Evolutionary conservation across 306 rosid genomes (phyloP).

Genomic region (Hylodesmum podocarpum): DNA sequence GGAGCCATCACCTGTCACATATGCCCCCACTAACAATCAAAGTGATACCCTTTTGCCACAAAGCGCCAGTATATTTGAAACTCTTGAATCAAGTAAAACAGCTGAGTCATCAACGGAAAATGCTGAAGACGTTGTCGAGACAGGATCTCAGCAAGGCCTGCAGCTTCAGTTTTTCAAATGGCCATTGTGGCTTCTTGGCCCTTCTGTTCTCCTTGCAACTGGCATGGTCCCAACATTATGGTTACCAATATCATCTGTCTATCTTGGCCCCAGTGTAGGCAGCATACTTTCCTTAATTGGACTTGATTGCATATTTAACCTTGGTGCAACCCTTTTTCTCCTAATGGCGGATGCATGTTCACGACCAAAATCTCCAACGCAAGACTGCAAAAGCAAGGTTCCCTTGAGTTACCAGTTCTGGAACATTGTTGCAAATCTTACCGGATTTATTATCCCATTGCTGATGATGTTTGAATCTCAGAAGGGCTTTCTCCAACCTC

Average conservation of each 20-base stretch:
- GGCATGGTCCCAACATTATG: conserved; percentile 93
- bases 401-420: conserved; percentile 90
- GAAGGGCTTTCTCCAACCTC: conserved; percentile 70
- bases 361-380: conserved; percentile 51
- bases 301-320: conserved; percentile 85
- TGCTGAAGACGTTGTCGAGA: conserved; percentile 38
- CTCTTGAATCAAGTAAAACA: conserved; percentile 44
- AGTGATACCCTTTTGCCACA: conserved; percentile 51
- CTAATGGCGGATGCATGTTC: conserved; percentile 93
- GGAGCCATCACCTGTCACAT: conserved; percentile 67
- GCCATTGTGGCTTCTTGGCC: conserved; percentile 96
- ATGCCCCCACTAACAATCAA: conserved; percentile 41
- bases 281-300: conserved; percentile 87
- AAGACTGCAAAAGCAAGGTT: conserved; percentile 63
- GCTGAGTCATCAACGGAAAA: conserved; percentile 44
- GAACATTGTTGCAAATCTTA: conserved; percentile 69
- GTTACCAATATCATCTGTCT: conserved; percentile 81
- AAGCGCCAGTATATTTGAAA: conserved; percentile 55
- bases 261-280: conserved; percentile 79
- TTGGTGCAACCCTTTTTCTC: conserved; percentile 89
- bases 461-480: conserved; percentile 62
- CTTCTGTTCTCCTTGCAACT: conserved; percentile 68
- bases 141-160: conserved; percentile 36
- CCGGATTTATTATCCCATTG: conserved; percentile 67
- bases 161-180: conserved; percentile 71